phyloP scores from a whole-genome alignment of 345 rosid species.

The Citrus mangshanensis region DNA sequence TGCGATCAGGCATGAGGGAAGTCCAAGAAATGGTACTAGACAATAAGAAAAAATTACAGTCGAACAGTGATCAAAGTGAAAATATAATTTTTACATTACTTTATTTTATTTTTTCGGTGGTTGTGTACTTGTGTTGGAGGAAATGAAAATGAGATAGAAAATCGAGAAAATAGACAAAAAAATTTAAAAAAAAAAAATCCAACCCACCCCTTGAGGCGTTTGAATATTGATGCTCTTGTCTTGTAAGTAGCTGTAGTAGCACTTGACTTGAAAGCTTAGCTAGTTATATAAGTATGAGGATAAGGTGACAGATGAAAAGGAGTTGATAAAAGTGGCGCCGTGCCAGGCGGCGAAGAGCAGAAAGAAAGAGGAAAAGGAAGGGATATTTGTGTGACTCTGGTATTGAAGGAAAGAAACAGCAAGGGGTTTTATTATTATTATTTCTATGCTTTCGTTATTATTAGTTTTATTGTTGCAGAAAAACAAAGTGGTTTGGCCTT shows the following conservation, averaged over 20 bases:
- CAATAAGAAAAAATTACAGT: background rate
- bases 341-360: conserved; percentile 9
- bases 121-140: too few relatives aligned
- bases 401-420: background rate
- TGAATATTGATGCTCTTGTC: too few relatives aligned
- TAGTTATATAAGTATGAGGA: background rate
- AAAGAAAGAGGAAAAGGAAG: background rate
- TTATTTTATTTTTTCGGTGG: too few relatives aligned
- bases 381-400: background rate
- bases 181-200: background rate
- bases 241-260: background rate
- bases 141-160: background rate
- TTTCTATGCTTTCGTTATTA: background rate
- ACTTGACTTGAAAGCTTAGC: too few relatives aligned
- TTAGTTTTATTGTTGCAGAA: background rate
- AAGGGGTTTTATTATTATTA: background rate
- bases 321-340: background rate
- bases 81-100: too few relatives aligned
- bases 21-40: background rate
- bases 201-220: background rate
- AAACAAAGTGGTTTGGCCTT: background rate
- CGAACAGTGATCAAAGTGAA: conserved; percentile 4
- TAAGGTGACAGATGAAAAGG: background rate
- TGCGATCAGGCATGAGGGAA: conserved; percentile 39
- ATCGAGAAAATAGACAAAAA: background rate